Evolutionary conservation across 2,329 filamentous ascomycete species (phyloP).

Genomic region (Bertia moriformis): DNA sequence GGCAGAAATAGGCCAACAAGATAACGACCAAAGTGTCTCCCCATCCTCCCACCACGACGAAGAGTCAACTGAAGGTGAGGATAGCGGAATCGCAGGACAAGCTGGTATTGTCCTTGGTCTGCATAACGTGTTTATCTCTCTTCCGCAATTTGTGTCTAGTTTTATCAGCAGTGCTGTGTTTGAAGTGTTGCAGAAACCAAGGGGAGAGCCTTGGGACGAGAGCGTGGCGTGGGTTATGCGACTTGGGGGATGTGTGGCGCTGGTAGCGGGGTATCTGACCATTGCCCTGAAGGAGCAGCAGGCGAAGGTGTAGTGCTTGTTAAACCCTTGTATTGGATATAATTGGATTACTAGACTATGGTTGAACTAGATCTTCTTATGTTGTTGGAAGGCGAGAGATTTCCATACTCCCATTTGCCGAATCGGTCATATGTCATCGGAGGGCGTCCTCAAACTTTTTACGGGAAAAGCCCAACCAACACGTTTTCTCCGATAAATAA

Average conservation of each 20-base stretch:
- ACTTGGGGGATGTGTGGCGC: constrained; percentile 65
- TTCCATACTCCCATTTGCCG: too few relatives aligned
- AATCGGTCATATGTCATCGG: too few relatives aligned
- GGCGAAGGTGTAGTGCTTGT: too few relatives aligned
- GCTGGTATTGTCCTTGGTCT: constrained; percentile 85
- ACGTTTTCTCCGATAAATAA: too few relatives aligned
- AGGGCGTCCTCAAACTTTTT: too few relatives aligned
- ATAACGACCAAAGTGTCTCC: constrained; percentile 54
- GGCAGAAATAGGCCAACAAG: constrained; percentile 73
- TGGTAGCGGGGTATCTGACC: constrained; percentile 64
- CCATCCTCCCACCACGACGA: too few relatives aligned
- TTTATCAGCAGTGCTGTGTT: constrained; percentile 75
- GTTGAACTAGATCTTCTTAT: too few relatives aligned
- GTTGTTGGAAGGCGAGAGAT: too few relatives aligned
- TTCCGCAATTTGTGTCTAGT: constrained; percentile 82
- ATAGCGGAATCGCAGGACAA: constrained; percentile 57
- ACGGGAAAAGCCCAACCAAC: too few relatives aligned
- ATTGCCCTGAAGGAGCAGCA: too few relatives aligned
- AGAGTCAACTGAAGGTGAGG: constrained; percentile 26
- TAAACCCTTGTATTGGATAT: too few relatives aligned
- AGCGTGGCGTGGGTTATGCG: constrained; percentile 78
- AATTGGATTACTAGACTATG: too few relatives aligned
- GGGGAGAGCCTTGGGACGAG: constrained; percentile 70
- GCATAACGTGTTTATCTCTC: constrained; percentile 86
- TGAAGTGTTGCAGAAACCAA: constrained; percentile 70